phyloP scores from a whole-genome alignment of 2,329 filamentous ascomycete genomes.

The Zasmidium citrigriseum region DNA sequence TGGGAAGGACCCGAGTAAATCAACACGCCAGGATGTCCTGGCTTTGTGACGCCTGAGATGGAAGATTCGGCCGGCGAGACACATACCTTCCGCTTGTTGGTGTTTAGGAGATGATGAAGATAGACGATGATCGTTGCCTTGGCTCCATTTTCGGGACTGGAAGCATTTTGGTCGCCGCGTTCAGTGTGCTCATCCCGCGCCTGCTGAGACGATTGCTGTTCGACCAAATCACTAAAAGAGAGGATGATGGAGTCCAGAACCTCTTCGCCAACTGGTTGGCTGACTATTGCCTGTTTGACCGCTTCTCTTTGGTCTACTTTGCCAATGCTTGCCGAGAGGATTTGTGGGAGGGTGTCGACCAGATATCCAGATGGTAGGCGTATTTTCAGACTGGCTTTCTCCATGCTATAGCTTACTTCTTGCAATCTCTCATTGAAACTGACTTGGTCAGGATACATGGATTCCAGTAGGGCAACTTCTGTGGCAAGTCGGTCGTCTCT shows the following conservation, averaged over 20 bases:
- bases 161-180: too few species aligned
- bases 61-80: slow-evolving; percentile 34
- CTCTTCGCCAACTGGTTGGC: slow-evolving; percentile 40
- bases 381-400: slow-evolving; percentile 31
- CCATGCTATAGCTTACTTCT: slow-evolving; percentile 40
- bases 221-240: slow-evolving; percentile 39
- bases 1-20: slow-evolving; percentile 42
- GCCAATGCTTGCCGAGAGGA: slow-evolving; percentile 39
- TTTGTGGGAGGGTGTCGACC: slow-evolving; percentile 37
- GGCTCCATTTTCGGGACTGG: not conserved
- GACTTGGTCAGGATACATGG: slow-evolving; percentile 48
- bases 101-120: slow-evolving; percentile 50
- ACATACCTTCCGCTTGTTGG: slow-evolving; percentile 48
- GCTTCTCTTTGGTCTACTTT: slow-evolving; percentile 41
- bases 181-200: too few species aligned
- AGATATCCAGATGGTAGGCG: slow-evolving; percentile 45
- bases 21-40: slow-evolving; percentile 49
- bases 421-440: slow-evolving; percentile 35
- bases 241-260: slow-evolving; percentile 45
- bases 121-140: slow-evolving; percentile 44
- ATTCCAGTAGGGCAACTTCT: slow-evolving; percentile 45
- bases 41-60: slow-evolving; percentile 48
- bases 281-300: slow-evolving; percentile 33
- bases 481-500: slow-evolving; percentile 27
- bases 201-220: too few species aligned